A percentile compares a stretch with the other conserved stretches of the same genome.
phyloP scores from a whole-genome alignment of 2,329 filamentous ascomycete genomes.

The Neopestalotiopsis clavispora region DNA sequence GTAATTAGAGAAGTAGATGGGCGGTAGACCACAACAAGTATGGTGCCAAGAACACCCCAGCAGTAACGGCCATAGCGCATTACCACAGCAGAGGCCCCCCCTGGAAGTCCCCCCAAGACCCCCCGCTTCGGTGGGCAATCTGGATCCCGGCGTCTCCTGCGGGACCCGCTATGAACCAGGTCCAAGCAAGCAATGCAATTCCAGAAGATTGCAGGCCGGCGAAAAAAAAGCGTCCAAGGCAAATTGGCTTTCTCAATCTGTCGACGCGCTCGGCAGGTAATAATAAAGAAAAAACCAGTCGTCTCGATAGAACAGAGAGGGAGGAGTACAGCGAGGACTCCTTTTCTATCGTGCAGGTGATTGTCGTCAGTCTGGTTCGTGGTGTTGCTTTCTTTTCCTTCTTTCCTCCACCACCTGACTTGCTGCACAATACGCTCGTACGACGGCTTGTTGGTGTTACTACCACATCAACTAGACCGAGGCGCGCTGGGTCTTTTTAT shows the following conservation, averaged over 20 bases:
- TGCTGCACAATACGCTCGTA: no score
- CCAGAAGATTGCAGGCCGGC: conserved; percentile 1
- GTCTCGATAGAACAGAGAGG: no score
- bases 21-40: conserved; percentile 9
- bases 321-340: background rate
- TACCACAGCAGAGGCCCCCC: no score
- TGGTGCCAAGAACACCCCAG: background rate
- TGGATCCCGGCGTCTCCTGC: conserved; percentile 9
- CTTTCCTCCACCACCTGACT: background rate
- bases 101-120: conserved; percentile 2
- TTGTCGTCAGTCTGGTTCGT: conserved; percentile 9
- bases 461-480: background rate
- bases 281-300: background rate
- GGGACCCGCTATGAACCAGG: background rate
- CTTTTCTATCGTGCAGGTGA: conserved; percentile 9
- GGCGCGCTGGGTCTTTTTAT: background rate
- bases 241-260: conserved; percentile 1
- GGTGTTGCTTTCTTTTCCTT: conserved; percentile 2
- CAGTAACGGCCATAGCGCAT: conserved; percentile 6
- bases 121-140: background rate
- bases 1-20: conserved; percentile 6
- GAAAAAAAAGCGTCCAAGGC: background rate
- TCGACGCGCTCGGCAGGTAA: background rate
- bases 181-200: background rate
- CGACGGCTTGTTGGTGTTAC: no score